Base-by-base conservation (phyloP, 768 basidiomycete species). In the Lactifluus subvellereus region DNA sequence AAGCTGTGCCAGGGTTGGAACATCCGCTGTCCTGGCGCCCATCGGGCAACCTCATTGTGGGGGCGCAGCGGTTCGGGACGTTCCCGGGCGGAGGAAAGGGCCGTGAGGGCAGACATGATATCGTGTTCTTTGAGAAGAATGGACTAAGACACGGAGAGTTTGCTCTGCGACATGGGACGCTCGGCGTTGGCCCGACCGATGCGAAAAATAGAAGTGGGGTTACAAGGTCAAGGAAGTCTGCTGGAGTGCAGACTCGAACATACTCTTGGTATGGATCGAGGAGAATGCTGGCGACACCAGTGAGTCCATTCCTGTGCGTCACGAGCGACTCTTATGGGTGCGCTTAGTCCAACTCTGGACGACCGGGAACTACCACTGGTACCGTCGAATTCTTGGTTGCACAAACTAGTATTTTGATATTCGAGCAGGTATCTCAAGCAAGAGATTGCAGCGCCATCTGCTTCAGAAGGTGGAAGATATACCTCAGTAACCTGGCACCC, bases 71-170 rank as follows among this genome's bases (percentile, higher is more conserved):
- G 55, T 93, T 90, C 67, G 92, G 94, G 4, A 57, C 50, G 0
- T 84, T 83, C 52, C 85, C 86, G 60, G 86, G 87, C 11, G 86
- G 84, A 59, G 83, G 88, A 51, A 73, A 78, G 30, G 89, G 85
- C 8, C 84, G 79, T 66, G 84, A 82, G 57, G 87, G 82, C 20
- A 78, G 81, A 61, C 88, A 96, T 69, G 92, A 96, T 68, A 78
- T 98, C 7, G 85, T 98, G 0, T 96, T 98, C 75, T 94, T 96
- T 62, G 97, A 99, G 76, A 79, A 93, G 67, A 99, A 99, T 73
- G 97, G 97, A 1, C 74, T 99, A 62, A 76, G 94, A 62, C 91
- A 97, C 69, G 91, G 94, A 5, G 94, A 97, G 59, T 98, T 97
- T 72, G 80, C 78, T 40, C 71, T 98, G 60, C 70, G 81, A 45